Percentiles rank a stretch among this genome's conserved stretches.
phyloP scores from a whole-genome alignment of 2,329 filamentous ascomycete genomes.

The Diaporthe amygdali region DNA sequence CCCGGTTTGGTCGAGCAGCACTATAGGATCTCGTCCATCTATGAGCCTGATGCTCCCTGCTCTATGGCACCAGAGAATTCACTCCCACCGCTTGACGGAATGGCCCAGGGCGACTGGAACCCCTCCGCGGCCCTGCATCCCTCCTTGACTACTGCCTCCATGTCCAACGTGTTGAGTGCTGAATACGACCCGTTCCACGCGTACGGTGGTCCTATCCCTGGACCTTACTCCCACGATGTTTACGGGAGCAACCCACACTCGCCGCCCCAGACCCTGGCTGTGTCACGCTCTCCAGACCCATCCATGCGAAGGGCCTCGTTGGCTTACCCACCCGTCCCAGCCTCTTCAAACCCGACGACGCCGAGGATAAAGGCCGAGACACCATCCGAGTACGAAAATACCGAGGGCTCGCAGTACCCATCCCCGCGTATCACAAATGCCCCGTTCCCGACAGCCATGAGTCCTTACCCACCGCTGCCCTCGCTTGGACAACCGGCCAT shows the following conservation, averaged over 20 bases:
- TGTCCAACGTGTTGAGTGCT: conserved; percentile 51
- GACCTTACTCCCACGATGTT: conserved; percentile 44
- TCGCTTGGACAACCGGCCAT: conserved; percentile 1
- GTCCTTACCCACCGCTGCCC: conserved; percentile 29
- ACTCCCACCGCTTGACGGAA: conserved; percentile 44
- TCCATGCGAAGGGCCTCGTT: conserved; percentile 35
- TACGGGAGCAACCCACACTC: conserved; percentile 42
- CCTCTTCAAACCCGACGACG: conserved; percentile 29
- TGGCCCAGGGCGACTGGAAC: conserved; percentile 51
- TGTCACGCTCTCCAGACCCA: conserved; percentile 36
- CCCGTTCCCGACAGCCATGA: conserved; percentile 35
- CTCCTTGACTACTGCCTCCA: conserved; percentile 44
- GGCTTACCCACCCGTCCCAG: conserved; percentile 35
- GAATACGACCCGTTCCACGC: conserved; percentile 58
- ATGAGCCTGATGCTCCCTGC: conserved; percentile 44
- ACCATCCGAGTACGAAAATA: conserved; percentile 39
- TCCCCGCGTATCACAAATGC: conserved; percentile 44
- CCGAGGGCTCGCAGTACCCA: conserved; percentile 46
- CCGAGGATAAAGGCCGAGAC: conserved; percentile 48
- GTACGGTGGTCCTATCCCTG: conserved; percentile 48
- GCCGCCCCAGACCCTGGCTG: conserved; percentile 29
- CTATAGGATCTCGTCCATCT: conserved; percentile 48
- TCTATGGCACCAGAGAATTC: conserved; percentile 38
- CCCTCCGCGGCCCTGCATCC: conserved; percentile 45
- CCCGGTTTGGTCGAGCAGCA: conserved; percentile 47